Percentiles rank a stretch among this genome's conserved stretches.
These are phyloP conservation scores for Sphaerulina vaccinii DNA, from an alignment of 2,329 filamentous ascomycete species.

Conservation along the genomic window DNA sequence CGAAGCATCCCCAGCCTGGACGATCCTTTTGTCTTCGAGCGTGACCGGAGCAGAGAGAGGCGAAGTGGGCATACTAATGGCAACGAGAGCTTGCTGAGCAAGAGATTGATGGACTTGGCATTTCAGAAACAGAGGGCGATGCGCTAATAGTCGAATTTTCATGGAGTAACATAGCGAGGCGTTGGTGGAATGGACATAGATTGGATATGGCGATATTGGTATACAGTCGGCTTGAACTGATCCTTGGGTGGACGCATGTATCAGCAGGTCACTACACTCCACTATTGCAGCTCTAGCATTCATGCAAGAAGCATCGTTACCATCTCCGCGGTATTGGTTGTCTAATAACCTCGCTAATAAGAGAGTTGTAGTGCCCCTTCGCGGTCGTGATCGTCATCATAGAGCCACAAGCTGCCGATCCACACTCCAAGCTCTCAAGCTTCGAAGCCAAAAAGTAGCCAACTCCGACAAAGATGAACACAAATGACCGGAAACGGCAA, in stretches of 20 bases:
- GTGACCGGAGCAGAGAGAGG: slow-evolving; percentile 59
- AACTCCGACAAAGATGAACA: not conserved
- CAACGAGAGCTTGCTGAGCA: slow-evolving; percentile 61
- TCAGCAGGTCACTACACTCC: no score
- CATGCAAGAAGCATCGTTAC: no score
- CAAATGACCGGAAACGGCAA: not conserved
- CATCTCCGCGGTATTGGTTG: no score
- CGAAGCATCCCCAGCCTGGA: slow-evolving; percentile 15
- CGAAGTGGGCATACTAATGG: slow-evolving; percentile 63
- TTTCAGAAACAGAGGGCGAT: slow-evolving; percentile 22
- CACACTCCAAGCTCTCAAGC: slow-evolving; percentile 1
- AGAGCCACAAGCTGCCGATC: slow-evolving; percentile 8
- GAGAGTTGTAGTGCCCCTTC: no score
- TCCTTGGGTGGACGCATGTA: no score
- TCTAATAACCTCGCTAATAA: no score
- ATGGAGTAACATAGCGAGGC: slow-evolving; percentile 6
- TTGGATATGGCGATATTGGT: not conserved
- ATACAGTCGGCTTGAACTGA: not conserved
- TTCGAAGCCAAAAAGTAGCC: not conserved
- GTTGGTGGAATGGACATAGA: slow-evolving; percentile 1
- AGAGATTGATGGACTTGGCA: slow-evolving; percentile 62
- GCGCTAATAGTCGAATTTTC: not conserved
- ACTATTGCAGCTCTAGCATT: no score
- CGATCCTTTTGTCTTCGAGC: slow-evolving; percentile 31
- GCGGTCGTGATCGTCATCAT: slow-evolving; percentile 4